Evolutionary conservation across 306 rosid genomes (phyloP), one percentile per base, ranked within the genome.

Genomic region (Corylus americana): DNA sequence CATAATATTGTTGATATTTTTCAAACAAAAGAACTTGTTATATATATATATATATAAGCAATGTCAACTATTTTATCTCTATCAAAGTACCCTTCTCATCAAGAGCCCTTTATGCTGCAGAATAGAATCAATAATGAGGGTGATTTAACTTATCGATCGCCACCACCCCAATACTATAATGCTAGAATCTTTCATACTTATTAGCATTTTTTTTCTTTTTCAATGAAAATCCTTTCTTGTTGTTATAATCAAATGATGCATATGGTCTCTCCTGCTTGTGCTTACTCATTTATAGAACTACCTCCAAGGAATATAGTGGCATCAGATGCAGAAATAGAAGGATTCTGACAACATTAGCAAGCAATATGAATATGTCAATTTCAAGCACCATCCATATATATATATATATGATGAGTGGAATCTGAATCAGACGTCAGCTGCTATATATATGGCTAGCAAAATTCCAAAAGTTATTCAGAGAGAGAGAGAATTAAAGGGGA

Each of bases 361-460:
- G 71, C 71, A 47, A 7, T 48, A 58, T 64, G 35, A 1, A 31
- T 31, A 31, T 31, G 35, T 31, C 35, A 31, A 31, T 3, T 3
- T 1, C 2, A 31, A 31, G 35, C 35, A 31, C 35, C 35, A 31
- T 31, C 35, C 35, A 31, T 31, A 31, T 31, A 31, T 31, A 31
- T 31, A 31, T 31, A 31, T 31, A 31, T 31, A 31, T 31, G 3
- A 31, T 31, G 35, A 31, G 89, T 86, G 90, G 89, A 86, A 79
- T 85, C 84, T 83, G 87, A 77, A 78, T 80, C 76, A 78, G 74
- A 71, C 45, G 79, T 86, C 86, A 80, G 77, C 86, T 8, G 25
- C 8, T 29, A 13, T 9, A 9, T 4, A 31, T 7, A 18, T 18
- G 37, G 35, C 18, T 18, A 66, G 7, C 37, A 27, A 50, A 55